Evolutionary conservation across 345 rosid species (phyloP).

Genomic region (Eucalyptus caleyi): DNA sequence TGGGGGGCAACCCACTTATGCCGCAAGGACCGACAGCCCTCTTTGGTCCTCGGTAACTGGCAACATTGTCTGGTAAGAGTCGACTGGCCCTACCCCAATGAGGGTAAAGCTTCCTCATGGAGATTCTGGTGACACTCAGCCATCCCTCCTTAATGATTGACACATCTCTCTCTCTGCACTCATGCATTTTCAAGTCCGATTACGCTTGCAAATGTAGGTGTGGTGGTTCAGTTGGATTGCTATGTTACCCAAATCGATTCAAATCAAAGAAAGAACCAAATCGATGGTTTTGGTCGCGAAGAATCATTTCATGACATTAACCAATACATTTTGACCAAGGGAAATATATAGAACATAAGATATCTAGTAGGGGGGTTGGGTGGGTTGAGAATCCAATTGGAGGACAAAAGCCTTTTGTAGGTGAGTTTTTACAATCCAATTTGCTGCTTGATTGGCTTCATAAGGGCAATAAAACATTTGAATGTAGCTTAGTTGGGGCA

Average conservation of each 20-base stretch:
- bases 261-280: not conserved
- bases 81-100: not conserved
- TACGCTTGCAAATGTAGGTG: not conserved
- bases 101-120: not conserved
- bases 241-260: not conserved
- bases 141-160: too few relatives aligned
- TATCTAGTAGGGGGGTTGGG: not conserved
- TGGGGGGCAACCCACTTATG: not conserved
- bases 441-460: rapidly evolving
- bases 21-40: not conserved
- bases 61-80: not conserved
- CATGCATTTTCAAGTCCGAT: too few relatives aligned
- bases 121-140: not conserved
- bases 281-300: too few relatives aligned
- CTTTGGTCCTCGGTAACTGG: not conserved
- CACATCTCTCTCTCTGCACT: not conserved
- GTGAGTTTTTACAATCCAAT: not conserved
- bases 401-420: not conserved
- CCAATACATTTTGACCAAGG: too few relatives aligned
- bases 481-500: not conserved
- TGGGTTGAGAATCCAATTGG: not conserved
- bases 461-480: not conserved
- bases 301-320: too few relatives aligned
- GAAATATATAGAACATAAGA: too few relatives aligned
- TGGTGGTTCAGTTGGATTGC: not conserved